phyloP scores from a whole-genome alignment of 176 grass and related monocot genomes.

The Triticum turgidum region DNA sequence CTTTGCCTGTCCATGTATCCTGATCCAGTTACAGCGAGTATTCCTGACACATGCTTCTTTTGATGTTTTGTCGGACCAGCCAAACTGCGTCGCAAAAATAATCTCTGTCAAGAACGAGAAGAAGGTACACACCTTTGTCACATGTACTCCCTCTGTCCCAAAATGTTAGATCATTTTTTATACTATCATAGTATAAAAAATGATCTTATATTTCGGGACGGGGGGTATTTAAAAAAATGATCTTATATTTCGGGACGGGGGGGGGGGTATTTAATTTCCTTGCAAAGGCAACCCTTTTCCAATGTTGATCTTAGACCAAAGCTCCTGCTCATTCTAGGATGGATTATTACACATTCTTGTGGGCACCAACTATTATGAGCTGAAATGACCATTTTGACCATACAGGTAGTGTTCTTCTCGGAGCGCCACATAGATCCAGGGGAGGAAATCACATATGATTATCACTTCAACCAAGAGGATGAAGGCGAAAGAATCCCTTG shows the following conservation, averaged over 20 bases:
- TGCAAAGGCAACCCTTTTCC: not conserved
- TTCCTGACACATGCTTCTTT: constrained; percentile 26
- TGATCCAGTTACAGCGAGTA: not conserved
- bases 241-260: too few species aligned
- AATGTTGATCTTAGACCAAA: not conserved
- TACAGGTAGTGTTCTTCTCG: constrained; percentile 87
- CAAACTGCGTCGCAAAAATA: constrained; percentile 91
- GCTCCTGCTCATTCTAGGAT: not conserved
- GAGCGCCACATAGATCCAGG: constrained; percentile 90
- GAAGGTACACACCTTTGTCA: constrained; percentile 48
- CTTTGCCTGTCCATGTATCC: constrained; percentile 2
- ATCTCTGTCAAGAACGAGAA: constrained; percentile 81
- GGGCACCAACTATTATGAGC: not conserved
- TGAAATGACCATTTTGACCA: not conserved
- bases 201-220: too few species aligned
- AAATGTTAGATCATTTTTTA: too few species aligned
- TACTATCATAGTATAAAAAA: too few species aligned
- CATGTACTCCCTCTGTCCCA: not conserved
- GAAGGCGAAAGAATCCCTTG: constrained; percentile 87
- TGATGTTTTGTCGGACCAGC: constrained; percentile 50
- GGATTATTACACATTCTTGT: not conserved
- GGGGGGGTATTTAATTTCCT: not conserved
- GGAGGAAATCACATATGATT: constrained; percentile 95
- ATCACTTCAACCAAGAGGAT: constrained; percentile 93
- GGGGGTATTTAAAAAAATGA: too few species aligned